Conservation (phyloP, 768 basidiomycete genomes). For the Kwoniella newhampshirensis region DNA sequence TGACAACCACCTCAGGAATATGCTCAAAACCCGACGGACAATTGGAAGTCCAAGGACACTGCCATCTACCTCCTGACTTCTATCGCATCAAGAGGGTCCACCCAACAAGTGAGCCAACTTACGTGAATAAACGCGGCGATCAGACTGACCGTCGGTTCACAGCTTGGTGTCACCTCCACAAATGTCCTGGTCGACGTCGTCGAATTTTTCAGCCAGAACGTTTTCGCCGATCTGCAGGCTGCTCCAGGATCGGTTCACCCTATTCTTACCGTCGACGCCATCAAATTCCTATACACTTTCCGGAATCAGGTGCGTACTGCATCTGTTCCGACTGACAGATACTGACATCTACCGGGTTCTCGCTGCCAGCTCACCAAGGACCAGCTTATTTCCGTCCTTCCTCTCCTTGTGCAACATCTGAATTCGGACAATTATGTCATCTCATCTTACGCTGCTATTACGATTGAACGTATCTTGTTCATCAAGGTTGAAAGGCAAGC, state of each 20-base stretch:
- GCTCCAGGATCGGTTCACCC: slow-evolving; percentile 70
- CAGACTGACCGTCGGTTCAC: background rate
- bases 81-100: slow-evolving; percentile 84
- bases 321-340: background rate
- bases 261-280: slow-evolving; percentile 92
- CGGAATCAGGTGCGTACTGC: background rate
- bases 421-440: slow-evolving; percentile 82
- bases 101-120: slow-evolving; percentile 64
- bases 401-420: slow-evolving; percentile 78
- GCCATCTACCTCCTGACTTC: slow-evolving; percentile 93
- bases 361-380: slow-evolving; percentile 75
- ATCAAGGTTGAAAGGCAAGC: slow-evolving; percentile 77
- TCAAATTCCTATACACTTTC: slow-evolving; percentile 84
- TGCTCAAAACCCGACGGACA: slow-evolving; percentile 56
- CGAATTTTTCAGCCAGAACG: slow-evolving; percentile 89
- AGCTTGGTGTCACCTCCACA: slow-evolving; percentile 91
- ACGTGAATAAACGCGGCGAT: background rate
- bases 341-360: slow-evolving; percentile 6
- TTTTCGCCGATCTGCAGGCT: slow-evolving; percentile 80
- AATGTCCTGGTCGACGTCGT: slow-evolving; percentile 91
- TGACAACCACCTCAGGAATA: slow-evolving; percentile 60
- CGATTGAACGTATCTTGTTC: slow-evolving; percentile 91
- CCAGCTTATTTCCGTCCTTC: slow-evolving; percentile 86
- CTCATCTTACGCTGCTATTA: slow-evolving; percentile 94
- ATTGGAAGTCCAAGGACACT: slow-evolving; percentile 92